phyloP scores from a whole-genome alignment of 169 alveolate species.

The Plasmodium coatneyi region DNA sequence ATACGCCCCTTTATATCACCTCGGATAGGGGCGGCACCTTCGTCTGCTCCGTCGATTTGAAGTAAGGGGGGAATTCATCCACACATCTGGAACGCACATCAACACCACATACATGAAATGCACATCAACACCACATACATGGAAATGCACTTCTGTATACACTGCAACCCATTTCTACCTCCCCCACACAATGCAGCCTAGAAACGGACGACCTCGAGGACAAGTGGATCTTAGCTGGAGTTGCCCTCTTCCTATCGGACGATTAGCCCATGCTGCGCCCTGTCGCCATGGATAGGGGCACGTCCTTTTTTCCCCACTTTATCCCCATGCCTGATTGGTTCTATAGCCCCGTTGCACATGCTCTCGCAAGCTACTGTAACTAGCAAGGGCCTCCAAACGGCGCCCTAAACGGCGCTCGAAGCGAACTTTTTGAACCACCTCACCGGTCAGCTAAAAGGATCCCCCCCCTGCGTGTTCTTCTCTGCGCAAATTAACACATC shows the following conservation, averaged over 20 bases:
- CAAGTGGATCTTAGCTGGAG: constrained; percentile 96
- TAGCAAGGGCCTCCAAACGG: background rate
- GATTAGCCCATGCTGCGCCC: constrained; percentile 78
- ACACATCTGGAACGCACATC: background rate
- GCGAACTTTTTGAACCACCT: background rate
- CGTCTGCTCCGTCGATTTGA: constrained; percentile 60
- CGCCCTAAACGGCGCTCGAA: background rate
- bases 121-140: background rate
- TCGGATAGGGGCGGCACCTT: constrained; percentile 66
- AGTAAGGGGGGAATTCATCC: constrained; percentile 5
- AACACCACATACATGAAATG: background rate
- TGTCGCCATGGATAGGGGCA: background rate
- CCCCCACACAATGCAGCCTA: constrained; percentile 60
- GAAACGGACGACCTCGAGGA: constrained; percentile 80
- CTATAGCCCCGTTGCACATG: background rate
- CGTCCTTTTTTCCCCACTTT: background rate
- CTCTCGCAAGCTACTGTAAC: background rate
- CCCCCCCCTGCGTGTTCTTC: background rate
- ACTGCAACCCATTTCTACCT: background rate
- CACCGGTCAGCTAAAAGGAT: background rate
- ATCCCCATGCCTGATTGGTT: background rate
- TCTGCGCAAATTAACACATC: background rate
- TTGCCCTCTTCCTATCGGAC: constrained; percentile 92
- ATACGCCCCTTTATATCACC: constrained; percentile 51
- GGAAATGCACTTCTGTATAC: background rate